phyloP scores from a whole-genome alignment of 768 basidiomycete genomes.

The Boletus sp. region DNA sequence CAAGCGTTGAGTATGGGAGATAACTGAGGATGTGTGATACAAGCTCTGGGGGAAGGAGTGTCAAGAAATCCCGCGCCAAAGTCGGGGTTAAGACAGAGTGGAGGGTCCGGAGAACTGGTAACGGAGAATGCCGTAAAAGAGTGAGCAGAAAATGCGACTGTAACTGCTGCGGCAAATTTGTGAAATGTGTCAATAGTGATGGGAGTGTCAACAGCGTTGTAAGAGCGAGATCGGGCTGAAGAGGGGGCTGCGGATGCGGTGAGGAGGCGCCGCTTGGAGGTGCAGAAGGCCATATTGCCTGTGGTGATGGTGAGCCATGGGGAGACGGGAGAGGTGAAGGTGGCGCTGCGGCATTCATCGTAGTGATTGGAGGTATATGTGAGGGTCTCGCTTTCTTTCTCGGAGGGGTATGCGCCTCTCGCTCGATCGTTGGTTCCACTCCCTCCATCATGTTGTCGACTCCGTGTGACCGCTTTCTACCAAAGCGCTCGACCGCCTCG shows the following conservation, averaged over 20 bases:
- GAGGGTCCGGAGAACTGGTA: slow-evolving; percentile 86
- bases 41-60: slow-evolving; percentile 87
- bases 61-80: slow-evolving; percentile 91
- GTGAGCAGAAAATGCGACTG: slow-evolving; percentile 95
- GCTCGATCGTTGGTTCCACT: slow-evolving; percentile 54
- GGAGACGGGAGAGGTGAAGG: slow-evolving; percentile 85
- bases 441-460: slow-evolving; percentile 68
- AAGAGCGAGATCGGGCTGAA: slow-evolving; percentile 79
- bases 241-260: slow-evolving; percentile 61
- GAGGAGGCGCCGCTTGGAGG: slow-evolving; percentile 78
- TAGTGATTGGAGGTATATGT: slow-evolving; percentile 56
- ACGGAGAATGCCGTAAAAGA: slow-evolving; percentile 85
- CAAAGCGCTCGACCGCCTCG: slow-evolving; percentile 83
- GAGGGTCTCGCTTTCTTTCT: slow-evolving; percentile 75
- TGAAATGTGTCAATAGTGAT: slow-evolving; percentile 76
- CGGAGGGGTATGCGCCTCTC: slow-evolving; percentile 48
- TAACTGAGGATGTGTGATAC: slow-evolving; percentile 84
- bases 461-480: slow-evolving; percentile 53
- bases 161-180: slow-evolving; percentile 69
- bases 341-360: slow-evolving; percentile 69
- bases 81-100: slow-evolving; percentile 88
- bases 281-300: slow-evolving; percentile 75
- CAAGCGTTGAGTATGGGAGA: slow-evolving; percentile 78
- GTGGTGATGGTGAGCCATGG: slow-evolving; percentile 76
- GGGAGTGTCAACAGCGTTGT: slow-evolving; percentile 87